Evolutionary conservation across 305 asterid species (phyloP).

Genomic region (Withania somnifera): DNA sequence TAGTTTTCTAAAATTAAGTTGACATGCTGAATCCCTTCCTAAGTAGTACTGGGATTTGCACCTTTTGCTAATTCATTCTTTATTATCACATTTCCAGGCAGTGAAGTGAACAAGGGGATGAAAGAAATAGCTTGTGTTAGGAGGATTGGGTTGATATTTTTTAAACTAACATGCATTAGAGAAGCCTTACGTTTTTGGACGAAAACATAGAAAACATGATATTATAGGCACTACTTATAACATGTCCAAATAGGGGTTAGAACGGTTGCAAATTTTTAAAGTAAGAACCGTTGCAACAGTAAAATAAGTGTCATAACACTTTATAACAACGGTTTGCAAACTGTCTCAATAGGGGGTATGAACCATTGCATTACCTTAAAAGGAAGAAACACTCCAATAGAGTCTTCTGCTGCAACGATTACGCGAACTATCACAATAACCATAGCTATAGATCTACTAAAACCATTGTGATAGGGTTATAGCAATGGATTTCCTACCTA

Average conservation of each 20-base stretch:
- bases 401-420: background rate
- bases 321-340: background rate
- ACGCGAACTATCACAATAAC: accelerated
- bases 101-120: background rate
- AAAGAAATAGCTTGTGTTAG: background rate
- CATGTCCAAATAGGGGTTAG: background rate
- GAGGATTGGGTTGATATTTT: background rate
- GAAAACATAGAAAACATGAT: background rate
- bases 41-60: background rate
- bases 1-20: background rate
- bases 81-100: background rate
- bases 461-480: background rate
- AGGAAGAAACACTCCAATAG: background rate
- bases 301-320: background rate
- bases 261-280: background rate
- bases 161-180: background rate
- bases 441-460: background rate
- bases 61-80: too few species aligned
- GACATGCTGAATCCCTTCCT: background rate
- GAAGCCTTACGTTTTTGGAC: background rate
- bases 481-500: background rate
- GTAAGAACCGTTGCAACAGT: background rate
- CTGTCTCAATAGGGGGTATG: background rate
- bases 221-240: background rate
- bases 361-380: background rate